Base-by-base conservation (phyloP, 345 rosid genomes). In the Kandelia obovata region DNA sequence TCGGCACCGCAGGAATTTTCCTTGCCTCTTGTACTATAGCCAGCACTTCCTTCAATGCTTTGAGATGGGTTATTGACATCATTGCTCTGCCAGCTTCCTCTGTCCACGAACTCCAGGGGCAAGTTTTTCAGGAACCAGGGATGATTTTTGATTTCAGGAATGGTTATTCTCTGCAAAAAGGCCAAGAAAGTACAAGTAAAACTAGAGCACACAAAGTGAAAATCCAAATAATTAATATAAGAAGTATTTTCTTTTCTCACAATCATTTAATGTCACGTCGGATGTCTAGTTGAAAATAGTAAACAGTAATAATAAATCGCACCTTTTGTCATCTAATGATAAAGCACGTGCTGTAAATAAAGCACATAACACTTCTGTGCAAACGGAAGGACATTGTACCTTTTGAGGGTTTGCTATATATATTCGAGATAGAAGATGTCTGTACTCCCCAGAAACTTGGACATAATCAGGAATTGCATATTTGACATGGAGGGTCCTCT, bases 1-100 rank as follows among this genome's bases (percentile, higher is more conserved):
- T 79, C 15, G 71, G 74, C 57, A 70, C 83, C 31, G 61, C 84
- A 6, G 77, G 46, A 23, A 76, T 53, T 58, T 79, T 85, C 73
- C 85, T 82, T 5, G 97, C 99, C 77, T 92, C 97, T 43, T 92
- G 87, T 56, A 87, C 78, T 68, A 89, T 80, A 16, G 80, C 69
- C 71, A 85, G 73, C 60, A 86, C 86, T 62, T 89, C 96, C 96
- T 51, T 82, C 97, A 49, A 81, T 77, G 34, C 88, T 89, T 25
- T 89, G 96, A 34, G 85, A 70, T n/a, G 89, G 92, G 64, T 81
- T 72, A 53, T 83, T 89, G 9, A 79, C 84, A 35, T 84, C 89
- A 17, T 63, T 74, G 79, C 77, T 85, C 35, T 67, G 78, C 71
- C 77, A 79, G 51, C 80, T 83, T 25, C 82, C 84, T 70, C 84